phyloP scores from a whole-genome alignment of 192 early-diverging fungal genomes.

The Entomortierella beljakovae region DNA sequence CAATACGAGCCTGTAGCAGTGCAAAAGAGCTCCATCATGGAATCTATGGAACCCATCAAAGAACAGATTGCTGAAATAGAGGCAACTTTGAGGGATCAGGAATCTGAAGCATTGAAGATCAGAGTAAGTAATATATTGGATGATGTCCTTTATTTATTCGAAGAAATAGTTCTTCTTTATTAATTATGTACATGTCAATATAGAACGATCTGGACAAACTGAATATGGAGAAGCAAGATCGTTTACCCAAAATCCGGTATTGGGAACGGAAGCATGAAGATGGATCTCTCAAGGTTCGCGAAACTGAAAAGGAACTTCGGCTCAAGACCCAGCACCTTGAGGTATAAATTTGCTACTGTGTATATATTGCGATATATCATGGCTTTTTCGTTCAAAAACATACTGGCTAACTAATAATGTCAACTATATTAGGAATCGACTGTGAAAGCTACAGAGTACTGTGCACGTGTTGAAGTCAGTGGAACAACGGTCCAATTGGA shows the following conservation, averaged over 20 bases:
- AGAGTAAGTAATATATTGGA: slow-evolving; percentile 21
- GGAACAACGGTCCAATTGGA: slow-evolving; percentile 65
- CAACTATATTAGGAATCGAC: slow-evolving; percentile 49
- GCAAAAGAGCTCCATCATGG: slow-evolving; percentile 48
- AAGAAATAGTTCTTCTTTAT: background rate
- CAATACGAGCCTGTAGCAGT: slow-evolving; percentile 68
- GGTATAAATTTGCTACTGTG: slow-evolving; percentile 16
- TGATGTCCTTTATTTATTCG: background rate
- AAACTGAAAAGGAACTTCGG: slow-evolving; percentile 31
- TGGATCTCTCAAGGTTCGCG: slow-evolving; percentile 44
- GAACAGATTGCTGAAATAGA: slow-evolving; percentile 55
- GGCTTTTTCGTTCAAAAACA: background rate
- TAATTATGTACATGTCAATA: background rate
- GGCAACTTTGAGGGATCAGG: slow-evolving; percentile 20
- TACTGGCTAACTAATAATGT: background rate
- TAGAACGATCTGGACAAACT: slow-evolving; percentile 29
- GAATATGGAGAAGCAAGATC: slow-evolving; percentile 9
- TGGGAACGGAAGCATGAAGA: slow-evolving; percentile 62
- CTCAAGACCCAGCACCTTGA: slow-evolving; percentile 44
- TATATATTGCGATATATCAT: background rate
- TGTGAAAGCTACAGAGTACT: slow-evolving; percentile 65
- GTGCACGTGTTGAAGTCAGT: slow-evolving; percentile 71
- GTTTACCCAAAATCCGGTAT: slow-evolving; percentile 43
- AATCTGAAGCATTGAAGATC: slow-evolving; percentile 6
- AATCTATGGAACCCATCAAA: slow-evolving; percentile 52